Conservation (phyloP, 2,329 filamentous ascomycete species). For the Escovopsis sp. region DNA sequence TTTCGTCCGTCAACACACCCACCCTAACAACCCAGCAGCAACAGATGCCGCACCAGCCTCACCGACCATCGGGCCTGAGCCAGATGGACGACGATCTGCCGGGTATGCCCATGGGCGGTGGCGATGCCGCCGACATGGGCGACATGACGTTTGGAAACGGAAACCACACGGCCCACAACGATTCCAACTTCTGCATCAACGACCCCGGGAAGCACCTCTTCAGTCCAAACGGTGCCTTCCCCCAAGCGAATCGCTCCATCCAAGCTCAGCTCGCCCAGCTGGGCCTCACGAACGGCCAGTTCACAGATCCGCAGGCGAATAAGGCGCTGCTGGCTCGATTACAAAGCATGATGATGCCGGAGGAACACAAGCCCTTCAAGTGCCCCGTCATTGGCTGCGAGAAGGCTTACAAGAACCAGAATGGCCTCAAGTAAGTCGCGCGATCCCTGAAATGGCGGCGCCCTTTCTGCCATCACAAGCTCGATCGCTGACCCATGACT, state of each 20-base stretch:
- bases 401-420: conserved; percentile 99
- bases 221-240: conserved; percentile 64
- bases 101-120: conserved; percentile 45
- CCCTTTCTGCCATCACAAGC: neutral
- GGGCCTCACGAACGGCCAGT: conserved; percentile 60
- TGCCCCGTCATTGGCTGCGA: conserved; percentile 97
- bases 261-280: conserved; percentile 56
- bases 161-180: conserved; percentile 18
- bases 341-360: conserved; percentile 50
- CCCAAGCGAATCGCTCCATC: conserved; percentile 45
- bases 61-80: conserved; percentile 32
- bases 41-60: conserved; percentile 40
- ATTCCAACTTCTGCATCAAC: conserved; percentile 54
- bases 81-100: conserved; percentile 60
- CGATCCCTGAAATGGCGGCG: neutral
- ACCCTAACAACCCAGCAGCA: conserved; percentile 72
- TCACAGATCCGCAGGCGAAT: conserved; percentile 62
- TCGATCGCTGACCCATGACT: conserved; percentile 1
- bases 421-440: conserved; percentile 71
- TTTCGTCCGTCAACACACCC: conserved; percentile 92
- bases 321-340: conserved; percentile 40
- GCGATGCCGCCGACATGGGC: conserved; percentile 35
- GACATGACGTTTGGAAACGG: conserved; percentile 36
- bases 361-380: conserved; percentile 95
- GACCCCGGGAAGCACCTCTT: conserved; percentile 90